Evolutionary conservation across 2,329 filamentous ascomycete species (phyloP).

Genomic region (Ceratocystis cacaofunesta): DNA sequence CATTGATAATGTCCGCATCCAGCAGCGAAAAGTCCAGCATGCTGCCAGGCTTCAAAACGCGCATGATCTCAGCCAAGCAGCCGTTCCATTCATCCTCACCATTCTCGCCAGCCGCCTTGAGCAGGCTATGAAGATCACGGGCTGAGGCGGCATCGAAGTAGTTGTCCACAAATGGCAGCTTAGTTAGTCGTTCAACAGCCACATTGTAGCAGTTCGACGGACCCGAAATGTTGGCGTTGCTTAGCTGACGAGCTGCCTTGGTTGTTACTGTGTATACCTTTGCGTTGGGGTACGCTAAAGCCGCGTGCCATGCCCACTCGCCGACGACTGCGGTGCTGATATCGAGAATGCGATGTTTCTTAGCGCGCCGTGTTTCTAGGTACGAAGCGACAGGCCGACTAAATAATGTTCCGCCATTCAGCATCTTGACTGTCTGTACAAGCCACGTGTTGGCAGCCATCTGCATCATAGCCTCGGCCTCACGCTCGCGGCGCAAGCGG

Average conservation of each 20-base stretch:
- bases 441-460: conserved; percentile 47
- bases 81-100: conserved; percentile 74
- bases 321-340: conserved; percentile 72
- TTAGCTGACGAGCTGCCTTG: conserved; percentile 52
- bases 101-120: conserved; percentile 57
- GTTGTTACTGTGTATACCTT: conserved; percentile 81
- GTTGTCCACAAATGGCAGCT: conserved; percentile 68
- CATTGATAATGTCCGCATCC: conserved; percentile 78
- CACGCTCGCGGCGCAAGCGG: conserved; percentile 55
- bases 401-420: conserved; percentile 51
- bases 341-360: conserved; percentile 58
- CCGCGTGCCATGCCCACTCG: conserved; percentile 93
- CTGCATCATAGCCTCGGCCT: conserved; percentile 65
- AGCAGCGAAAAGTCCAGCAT: conserved; percentile 83
- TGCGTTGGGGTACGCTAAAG: conserved; percentile 67
- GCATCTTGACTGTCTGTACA: conserved; percentile 43
- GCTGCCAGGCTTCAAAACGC: conserved; percentile 82
- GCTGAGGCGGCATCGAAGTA: conserved; percentile 89
- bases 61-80: conserved; percentile 72
- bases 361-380: conserved; percentile 25
- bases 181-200: conserved; percentile 59
- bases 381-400: conserved; percentile 49
- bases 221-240: conserved; percentile 62
- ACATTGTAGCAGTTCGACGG: conserved; percentile 79
- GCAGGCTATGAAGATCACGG: conserved; percentile 67